These are phyloP conservation scores for Triadica sebifera DNA, from an alignment of 345 rosid genomes.

Conservation along the genomic window DNA sequence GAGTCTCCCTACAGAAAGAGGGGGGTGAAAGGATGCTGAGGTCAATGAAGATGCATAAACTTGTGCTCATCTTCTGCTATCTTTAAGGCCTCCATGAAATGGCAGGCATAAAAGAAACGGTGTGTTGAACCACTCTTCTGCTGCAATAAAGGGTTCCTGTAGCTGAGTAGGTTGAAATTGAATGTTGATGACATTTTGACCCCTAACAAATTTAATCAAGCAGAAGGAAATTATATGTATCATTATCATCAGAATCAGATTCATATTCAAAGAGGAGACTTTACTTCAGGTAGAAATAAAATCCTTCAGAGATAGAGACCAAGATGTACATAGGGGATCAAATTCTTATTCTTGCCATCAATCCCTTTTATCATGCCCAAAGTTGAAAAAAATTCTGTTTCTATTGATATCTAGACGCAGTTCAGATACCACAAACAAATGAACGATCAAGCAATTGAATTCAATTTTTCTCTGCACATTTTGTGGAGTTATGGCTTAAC, in stretches of 20 bases:
- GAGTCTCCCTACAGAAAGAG: slow-evolving; percentile 51
- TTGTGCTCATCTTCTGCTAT: slow-evolving; percentile 50
- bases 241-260: background rate
- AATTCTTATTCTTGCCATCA: slow-evolving; percentile 21
- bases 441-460: background rate
- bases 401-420: too few relatives aligned
- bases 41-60: slow-evolving; percentile 51
- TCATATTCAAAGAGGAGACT: slow-evolving; percentile 23
- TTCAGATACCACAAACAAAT: background rate
- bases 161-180: slow-evolving; percentile 18
- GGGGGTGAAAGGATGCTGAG: slow-evolving; percentile 55
- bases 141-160: slow-evolving; percentile 24
- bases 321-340: slow-evolving; percentile 10
- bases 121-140: slow-evolving; percentile 49
- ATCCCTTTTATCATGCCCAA: too few relatives aligned
- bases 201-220: background rate
- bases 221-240: background rate
- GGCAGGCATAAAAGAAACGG: slow-evolving; percentile 53
- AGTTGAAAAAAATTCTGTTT: too few relatives aligned
- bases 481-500: background rate
- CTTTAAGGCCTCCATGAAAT: slow-evolving; percentile 43
- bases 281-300: slow-evolving; percentile 27
- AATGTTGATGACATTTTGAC: slow-evolving; percentile 29
- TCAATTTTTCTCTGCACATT: background rate
- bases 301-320: too few relatives aligned